phyloP scores from a whole-genome alignment of 1,284 basidiomycete genomes.

The Lentinula novae-zelandiae region DNA sequence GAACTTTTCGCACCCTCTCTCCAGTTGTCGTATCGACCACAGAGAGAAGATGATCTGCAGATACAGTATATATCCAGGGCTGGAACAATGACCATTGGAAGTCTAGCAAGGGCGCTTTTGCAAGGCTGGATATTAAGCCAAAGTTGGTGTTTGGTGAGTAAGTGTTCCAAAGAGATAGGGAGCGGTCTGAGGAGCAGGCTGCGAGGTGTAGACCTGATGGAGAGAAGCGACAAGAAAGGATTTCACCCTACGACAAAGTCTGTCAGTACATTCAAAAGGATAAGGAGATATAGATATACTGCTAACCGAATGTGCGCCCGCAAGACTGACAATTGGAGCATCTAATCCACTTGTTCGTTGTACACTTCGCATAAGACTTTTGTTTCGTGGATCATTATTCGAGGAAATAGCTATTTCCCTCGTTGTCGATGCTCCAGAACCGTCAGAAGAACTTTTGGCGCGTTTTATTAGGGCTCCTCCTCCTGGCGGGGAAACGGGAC shows the following conservation, averaged over 20 bases:
- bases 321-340: slow-evolving; percentile 76
- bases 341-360: slow-evolving; percentile 76
- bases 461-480: slow-evolving; percentile 62
- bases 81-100: slow-evolving; percentile 78
- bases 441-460: slow-evolving; percentile 40
- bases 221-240: slow-evolving; percentile 77
- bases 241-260: slow-evolving; percentile 56
- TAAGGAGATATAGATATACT: not conserved
- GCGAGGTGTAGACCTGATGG: slow-evolving; percentile 81
- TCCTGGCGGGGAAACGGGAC: slow-evolving; percentile 49
- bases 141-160: slow-evolving; percentile 82
- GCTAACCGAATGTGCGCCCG: slow-evolving; percentile 69
- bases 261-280: not conserved
- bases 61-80: slow-evolving; percentile 72
- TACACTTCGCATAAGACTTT: slow-evolving; percentile 72
- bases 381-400: slow-evolving; percentile 59
- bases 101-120: slow-evolving; percentile 79
- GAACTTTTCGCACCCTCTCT: slow-evolving; percentile 67
- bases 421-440: slow-evolving; percentile 41
- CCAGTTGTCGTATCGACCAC: slow-evolving; percentile 78
- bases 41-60: slow-evolving; percentile 78
- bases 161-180: slow-evolving; percentile 80
- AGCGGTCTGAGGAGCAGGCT: slow-evolving; percentile 77
- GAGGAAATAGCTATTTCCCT: slow-evolving; percentile 76
- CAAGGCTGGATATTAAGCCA: slow-evolving; percentile 66